phyloP scores from a whole-genome alignment of 768 basidiomycete genomes.

The Phaffia australis region DNA sequence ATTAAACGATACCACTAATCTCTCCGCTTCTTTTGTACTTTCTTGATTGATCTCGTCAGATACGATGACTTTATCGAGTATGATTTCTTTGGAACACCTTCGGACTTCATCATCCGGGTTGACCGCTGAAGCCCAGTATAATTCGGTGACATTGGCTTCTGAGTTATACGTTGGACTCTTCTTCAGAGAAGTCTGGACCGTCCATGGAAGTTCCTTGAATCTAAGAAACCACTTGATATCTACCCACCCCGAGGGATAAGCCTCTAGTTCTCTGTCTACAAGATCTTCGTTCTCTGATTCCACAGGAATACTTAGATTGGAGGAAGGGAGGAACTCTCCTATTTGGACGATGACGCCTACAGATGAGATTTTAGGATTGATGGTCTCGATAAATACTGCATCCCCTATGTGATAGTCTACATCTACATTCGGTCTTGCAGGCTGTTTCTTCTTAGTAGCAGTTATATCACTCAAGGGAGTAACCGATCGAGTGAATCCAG shows the following conservation, averaged over 20 bases:
- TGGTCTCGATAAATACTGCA: conserved; percentile 15
- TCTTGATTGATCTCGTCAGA: conserved; percentile 1
- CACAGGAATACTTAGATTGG: conserved; percentile 28
- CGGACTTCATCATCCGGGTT: not conserved
- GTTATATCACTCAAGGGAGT: not conserved
- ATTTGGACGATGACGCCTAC: conserved; percentile 26
- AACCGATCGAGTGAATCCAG: not conserved
- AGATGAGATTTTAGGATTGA: conserved; percentile 4
- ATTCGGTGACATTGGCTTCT: not conserved
- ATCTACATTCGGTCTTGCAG: not conserved
- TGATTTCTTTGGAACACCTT: not conserved
- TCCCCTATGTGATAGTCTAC: conserved; percentile 11
- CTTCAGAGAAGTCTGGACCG: conserved; percentile 9
- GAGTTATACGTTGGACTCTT: not conserved
- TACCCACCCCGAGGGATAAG: conserved; percentile 25
- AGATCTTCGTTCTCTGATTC: conserved; percentile 23
- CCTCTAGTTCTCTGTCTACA: conserved; percentile 11
- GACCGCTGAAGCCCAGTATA: not conserved
- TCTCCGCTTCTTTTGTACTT: not conserved
- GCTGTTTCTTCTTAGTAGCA: not conserved
- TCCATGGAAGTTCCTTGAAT: conserved; percentile 19
- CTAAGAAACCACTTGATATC: conserved; percentile 27
- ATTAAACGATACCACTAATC: not conserved
- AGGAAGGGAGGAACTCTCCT: conserved; percentile 5
- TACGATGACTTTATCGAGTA: not conserved